Evolutionary conservation across 768 basidiomycete genomes (phyloP).

Genomic region (Kwoniella bestiolae): DNA sequence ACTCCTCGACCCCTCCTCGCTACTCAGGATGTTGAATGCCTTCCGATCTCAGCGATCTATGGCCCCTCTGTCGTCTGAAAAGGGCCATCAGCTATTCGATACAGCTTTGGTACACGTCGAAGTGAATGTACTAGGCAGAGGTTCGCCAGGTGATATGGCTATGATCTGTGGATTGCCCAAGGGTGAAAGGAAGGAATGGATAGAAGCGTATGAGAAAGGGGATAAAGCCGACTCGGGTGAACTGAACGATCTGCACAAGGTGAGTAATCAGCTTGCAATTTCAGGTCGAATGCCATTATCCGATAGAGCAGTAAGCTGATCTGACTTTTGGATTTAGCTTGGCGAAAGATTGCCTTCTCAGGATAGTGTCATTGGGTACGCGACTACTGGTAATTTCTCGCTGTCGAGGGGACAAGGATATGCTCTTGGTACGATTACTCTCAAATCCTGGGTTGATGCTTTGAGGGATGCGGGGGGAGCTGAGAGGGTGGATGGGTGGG

Average conservation of each 20-base stretch:
- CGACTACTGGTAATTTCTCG: constrained; percentile 83
- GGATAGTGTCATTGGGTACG: constrained; percentile 71
- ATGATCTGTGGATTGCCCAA: constrained; percentile 70
- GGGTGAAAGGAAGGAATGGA: constrained; percentile 63
- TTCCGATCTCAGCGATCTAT: constrained; percentile 66
- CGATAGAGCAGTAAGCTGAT: background rate
- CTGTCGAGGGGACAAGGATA: constrained; percentile 76
- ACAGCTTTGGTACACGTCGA: constrained; percentile 72
- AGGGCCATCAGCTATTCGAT: constrained; percentile 62
- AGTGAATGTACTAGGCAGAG: constrained; percentile 68
- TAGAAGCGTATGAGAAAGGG: constrained; percentile 42
- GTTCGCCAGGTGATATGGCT: constrained; percentile 75
- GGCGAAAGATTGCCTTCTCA: constrained; percentile 59
- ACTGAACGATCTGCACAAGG: constrained; percentile 22
- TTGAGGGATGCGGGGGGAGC: background rate
- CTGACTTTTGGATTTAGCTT: constrained; percentile 21
- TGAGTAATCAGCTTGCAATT: constrained; percentile 7
- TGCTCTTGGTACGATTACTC: constrained; percentile 74
- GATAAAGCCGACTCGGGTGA: constrained; percentile 7
- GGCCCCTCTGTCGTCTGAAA: constrained; percentile 58
- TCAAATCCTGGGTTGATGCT: constrained; percentile 53
- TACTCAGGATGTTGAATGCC: constrained; percentile 63
- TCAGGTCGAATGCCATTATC: background rate
- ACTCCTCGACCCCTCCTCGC: constrained; percentile 37
- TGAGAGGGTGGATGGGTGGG: background rate